Conservation (phyloP, 208 protist genomes). For the Naegleria gruberi region DNA sequence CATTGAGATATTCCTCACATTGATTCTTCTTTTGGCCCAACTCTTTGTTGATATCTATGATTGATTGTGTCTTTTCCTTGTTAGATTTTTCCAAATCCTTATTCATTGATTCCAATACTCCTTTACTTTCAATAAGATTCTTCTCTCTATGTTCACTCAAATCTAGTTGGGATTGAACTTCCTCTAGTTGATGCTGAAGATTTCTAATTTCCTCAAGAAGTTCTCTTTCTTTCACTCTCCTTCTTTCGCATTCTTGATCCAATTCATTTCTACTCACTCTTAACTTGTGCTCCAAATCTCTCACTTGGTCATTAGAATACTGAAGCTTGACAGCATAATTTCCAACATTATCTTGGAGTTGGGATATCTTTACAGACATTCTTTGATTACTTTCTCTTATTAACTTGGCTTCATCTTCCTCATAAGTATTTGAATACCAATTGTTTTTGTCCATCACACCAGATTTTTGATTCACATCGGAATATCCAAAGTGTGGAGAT, state of each 20-base stretch:
- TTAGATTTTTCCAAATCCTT: constrained; percentile 6
- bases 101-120: neutral
- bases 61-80: neutral
- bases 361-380: neutral
- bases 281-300: neutral
- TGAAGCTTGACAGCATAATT: neutral
- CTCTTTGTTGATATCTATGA: neutral
- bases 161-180: neutral
- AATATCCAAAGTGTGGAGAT: neutral
- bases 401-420: neutral
- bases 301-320: neutral
- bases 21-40: neutral
- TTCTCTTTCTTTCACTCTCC: neutral
- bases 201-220: neutral
- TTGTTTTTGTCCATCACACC: neutral
- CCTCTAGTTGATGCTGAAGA: neutral
- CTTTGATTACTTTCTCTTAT: neutral
- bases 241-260: neutral
- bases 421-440: neutral
- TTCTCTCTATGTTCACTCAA: neutral
- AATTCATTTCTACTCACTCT: neutral
- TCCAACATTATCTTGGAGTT: neutral
- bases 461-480: too few relatives aligned
- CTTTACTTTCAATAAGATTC: neutral
- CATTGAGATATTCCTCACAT: neutral